These are phyloP conservation scores for Marasmius sp. DNA, from an alignment of 1,284 basidiomycete genomes.

Conservation along the genomic window DNA sequence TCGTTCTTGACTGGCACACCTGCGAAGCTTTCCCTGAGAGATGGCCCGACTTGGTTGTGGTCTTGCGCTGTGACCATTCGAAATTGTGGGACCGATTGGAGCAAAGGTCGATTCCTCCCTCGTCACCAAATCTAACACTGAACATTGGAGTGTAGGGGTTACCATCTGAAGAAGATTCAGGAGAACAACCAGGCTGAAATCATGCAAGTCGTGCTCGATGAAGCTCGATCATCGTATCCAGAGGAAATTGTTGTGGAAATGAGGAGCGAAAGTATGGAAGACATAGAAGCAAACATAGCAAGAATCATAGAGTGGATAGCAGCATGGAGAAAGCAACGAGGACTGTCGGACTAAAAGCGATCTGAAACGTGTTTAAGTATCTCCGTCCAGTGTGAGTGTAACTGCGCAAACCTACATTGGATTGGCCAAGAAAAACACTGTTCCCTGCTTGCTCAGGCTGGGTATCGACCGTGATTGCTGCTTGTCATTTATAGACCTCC, in stretches of 20 bases:
- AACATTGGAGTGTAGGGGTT: slow-evolving; percentile 57
- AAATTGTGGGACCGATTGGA: slow-evolving; percentile 93
- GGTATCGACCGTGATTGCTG: no score
- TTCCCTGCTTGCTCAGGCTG: no score
- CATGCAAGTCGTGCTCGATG: slow-evolving; percentile 90
- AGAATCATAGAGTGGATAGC: slow-evolving; percentile 87
- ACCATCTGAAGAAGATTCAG: slow-evolving; percentile 91
- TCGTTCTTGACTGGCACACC: slow-evolving; percentile 97
- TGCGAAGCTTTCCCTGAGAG: slow-evolving; percentile 94
- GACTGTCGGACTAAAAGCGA: slow-evolving; percentile 2
- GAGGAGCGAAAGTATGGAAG: slow-evolving; percentile 73
- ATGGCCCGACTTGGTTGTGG: slow-evolving; percentile 97
- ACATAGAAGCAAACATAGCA: slow-evolving; percentile 85
- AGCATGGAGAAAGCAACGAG: slow-evolving; percentile 65
- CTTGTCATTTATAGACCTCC: no score
- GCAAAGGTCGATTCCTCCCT: slow-evolving; percentile 62
- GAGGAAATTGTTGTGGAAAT: slow-evolving; percentile 88
- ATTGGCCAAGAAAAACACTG: no score
- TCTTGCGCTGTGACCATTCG: slow-evolving; percentile 88
- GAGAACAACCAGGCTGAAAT: slow-evolving; percentile 99
- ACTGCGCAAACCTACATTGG: no score
- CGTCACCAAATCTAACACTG: not conserved
- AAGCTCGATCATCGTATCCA: slow-evolving; percentile 86
- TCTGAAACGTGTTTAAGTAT: not conserved
- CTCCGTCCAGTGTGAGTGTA: no score